phyloP scores from a whole-genome alignment of 331 rosid genomes.

The Malus hybrid region DNA sequence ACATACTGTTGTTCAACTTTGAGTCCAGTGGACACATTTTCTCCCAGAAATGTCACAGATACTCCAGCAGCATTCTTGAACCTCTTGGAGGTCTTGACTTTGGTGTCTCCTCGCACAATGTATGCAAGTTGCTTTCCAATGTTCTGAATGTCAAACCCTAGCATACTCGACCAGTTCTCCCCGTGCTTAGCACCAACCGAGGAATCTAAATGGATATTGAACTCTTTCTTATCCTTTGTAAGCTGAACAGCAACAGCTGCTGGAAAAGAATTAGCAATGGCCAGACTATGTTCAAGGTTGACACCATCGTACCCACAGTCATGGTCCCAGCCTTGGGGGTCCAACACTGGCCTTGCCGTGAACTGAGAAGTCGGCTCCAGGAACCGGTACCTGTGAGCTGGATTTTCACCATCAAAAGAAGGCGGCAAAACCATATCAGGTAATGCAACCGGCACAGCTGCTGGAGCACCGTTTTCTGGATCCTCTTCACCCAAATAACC shows the following conservation, averaged over 20 bases:
- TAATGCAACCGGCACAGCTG: constrained; percentile 86
- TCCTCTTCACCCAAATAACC: constrained; percentile 66
- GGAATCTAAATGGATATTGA: constrained; percentile 90
- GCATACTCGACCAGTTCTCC: constrained; percentile 82
- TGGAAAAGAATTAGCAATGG: constrained; percentile 61
- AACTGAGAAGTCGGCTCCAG: constrained; percentile 87
- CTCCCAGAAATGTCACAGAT: constrained; percentile 86
- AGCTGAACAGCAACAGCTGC: constrained; percentile 73
- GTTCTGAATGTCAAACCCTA: constrained; percentile 93
- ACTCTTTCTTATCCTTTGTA: constrained; percentile 94
- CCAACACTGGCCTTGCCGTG: constrained; percentile 87
- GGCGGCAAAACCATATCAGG: constrained; percentile 87
- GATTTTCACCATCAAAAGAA: constrained; percentile 78
- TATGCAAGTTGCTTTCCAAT: constrained; percentile 85
- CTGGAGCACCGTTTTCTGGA: constrained; percentile 64
- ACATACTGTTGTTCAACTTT: constrained; percentile 88
- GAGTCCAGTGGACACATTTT: constrained; percentile 72
- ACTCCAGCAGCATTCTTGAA: constrained; percentile 78
- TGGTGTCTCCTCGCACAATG: constrained; percentile 81
- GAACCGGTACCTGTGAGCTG: constrained; percentile 83
- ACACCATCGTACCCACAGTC: constrained; percentile 98
- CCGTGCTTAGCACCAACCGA: constrained; percentile 87
- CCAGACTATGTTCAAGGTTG: constrained; percentile 69
- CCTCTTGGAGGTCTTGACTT: constrained; percentile 58
- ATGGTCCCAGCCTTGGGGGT: constrained; percentile 96